Conservation (phyloP, 441 rosid genomes). For the Cnidoscolus chayamansa region DNA sequence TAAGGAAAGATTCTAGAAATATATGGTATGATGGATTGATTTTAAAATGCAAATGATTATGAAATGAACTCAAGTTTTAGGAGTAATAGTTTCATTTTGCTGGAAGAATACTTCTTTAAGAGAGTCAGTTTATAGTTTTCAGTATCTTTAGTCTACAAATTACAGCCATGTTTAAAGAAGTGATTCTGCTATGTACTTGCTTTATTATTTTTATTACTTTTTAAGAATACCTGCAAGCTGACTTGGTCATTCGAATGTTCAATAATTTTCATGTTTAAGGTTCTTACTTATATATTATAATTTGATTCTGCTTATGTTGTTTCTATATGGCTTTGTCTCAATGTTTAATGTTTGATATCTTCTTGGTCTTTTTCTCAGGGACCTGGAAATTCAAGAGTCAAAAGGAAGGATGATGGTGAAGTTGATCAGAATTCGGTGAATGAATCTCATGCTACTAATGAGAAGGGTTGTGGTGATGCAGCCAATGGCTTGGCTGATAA, state of each 20-base stretch:
- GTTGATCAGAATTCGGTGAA: slow-evolving; percentile 24
- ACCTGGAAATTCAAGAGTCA: slow-evolving; percentile 41
- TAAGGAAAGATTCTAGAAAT: not conserved
- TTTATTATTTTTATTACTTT: not conserved
- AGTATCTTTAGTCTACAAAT: not conserved
- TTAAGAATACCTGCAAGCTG: not conserved
- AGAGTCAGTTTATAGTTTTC: not conserved
- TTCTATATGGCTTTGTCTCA: not conserved
- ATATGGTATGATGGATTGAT: not conserved
- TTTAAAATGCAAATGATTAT: not conserved
- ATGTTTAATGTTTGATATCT: not conserved
- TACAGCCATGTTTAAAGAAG: not conserved
- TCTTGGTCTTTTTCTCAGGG: slow-evolving; percentile 33
- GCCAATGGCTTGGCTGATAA: slow-evolving; percentile 27
- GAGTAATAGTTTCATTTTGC: not conserved
- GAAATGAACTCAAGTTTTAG: not conserved
- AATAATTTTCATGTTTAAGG: not conserved
- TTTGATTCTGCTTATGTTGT: slow-evolving; percentile 5
- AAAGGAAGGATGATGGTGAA: slow-evolving; percentile 38
- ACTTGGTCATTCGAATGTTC: not conserved
- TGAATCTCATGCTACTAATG: slow-evolving; percentile 25
- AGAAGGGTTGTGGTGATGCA: slow-evolving; percentile 28
- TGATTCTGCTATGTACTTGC: not conserved
- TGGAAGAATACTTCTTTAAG: too few species aligned
- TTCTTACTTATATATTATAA: not conserved